Base-by-base conservation (phyloP, 2,329 filamentous ascomycete species). In the Monilinia fructigena region DNA sequence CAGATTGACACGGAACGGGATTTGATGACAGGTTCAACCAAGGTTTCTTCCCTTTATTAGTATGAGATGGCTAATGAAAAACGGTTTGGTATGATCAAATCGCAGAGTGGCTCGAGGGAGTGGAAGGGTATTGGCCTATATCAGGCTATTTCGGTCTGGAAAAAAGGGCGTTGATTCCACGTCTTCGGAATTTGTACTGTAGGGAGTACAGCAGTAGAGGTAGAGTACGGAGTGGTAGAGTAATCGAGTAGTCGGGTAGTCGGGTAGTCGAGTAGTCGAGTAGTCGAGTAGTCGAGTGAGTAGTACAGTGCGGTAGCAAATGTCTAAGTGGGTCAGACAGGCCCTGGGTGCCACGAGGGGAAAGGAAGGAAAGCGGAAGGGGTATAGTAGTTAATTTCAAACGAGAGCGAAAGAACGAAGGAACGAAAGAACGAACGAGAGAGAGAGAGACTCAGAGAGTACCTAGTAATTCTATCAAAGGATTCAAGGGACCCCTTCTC, bases 401-500 rank as follows among this genome's bases (percentile, higher is more conserved):
- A 45, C 35, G 23, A 31, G 42, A 16, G 18, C 12, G 42, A 1
- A 45, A 4, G 42, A 16, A 18, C 31, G 31, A 7, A 8, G 31
- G 31, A 35, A 35, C 31, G 31, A 35, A 35, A 35, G 31, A 35
- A 35, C 31, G 38, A 40, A 40, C 38, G 38, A 40, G 14, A 40
- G 10, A 14, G 10, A 14, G 14, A 14, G 38, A 14, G 38, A 40
- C 10, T 12, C 4, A 12, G 14, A 11, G 38, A 40, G 38, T 38
- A 38, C 38, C 11, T 35, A 23, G 40, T 23, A 55, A 23, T 40
- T 31, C 61, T 47, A 47, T 71, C 59, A 72, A 68, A 63, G 63
- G 69, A 56, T 68, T 70, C 70, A 67, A 71, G 67, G 67, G 70
- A 65, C 47, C 47, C 65, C 63, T 61, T 70, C 58, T 68, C 38